Percentiles rank a stretch among this genome's conserved stretches.
Evolutionary conservation across 192 early-diverging fungal species (phyloP).

Genomic region (Coemansia brasiliensis): DNA sequence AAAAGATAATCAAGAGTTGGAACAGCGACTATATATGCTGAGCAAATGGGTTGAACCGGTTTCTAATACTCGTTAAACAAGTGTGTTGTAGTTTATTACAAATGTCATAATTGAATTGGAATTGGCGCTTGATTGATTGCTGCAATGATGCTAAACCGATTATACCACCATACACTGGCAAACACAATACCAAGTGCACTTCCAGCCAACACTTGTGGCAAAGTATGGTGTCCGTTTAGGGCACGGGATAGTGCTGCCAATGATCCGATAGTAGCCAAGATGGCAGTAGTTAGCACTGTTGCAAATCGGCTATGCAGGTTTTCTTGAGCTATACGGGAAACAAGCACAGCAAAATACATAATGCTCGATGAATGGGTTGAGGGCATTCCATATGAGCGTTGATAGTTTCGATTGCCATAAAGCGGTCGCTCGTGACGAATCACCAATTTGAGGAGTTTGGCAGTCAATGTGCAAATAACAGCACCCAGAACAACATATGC

Average conservation of each 20-base stretch:
- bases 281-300: neutral
- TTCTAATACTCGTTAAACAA: slow-evolving; percentile 9
- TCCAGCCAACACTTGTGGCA: slow-evolving; percentile 37
- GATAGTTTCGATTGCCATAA: neutral
- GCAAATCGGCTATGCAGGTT: neutral
- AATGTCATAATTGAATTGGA: too few species aligned
- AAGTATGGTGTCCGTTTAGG: slow-evolving; percentile 35
- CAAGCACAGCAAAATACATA: slow-evolving; percentile 24
- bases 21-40: slow-evolving; percentile 51
- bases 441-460: slow-evolving; percentile 37
- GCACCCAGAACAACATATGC: slow-evolving; percentile 19
- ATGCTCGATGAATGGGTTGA: slow-evolving; percentile 42
- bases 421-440: slow-evolving; percentile 37
- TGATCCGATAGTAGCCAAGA: slow-evolving; percentile 6
- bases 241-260: slow-evolving; percentile 36
- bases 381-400: slow-evolving; percentile 44
- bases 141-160: slow-evolving; percentile 3
- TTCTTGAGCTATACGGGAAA: slow-evolving; percentile 2
- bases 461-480: slow-evolving; percentile 11
- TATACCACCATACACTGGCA: slow-evolving; percentile 31
- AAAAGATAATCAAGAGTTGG: slow-evolving; percentile 56
- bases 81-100: too few species aligned
- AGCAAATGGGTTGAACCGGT: slow-evolving; percentile 55
- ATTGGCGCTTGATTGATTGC: neutral
- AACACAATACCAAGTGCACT: slow-evolving; percentile 18